Percentiles rank a stretch among this genome's conserved stretches.
These are phyloP conservation scores for Capsicum chinense DNA, from an alignment of 257 asterid species.

Conservation along the genomic window DNA sequence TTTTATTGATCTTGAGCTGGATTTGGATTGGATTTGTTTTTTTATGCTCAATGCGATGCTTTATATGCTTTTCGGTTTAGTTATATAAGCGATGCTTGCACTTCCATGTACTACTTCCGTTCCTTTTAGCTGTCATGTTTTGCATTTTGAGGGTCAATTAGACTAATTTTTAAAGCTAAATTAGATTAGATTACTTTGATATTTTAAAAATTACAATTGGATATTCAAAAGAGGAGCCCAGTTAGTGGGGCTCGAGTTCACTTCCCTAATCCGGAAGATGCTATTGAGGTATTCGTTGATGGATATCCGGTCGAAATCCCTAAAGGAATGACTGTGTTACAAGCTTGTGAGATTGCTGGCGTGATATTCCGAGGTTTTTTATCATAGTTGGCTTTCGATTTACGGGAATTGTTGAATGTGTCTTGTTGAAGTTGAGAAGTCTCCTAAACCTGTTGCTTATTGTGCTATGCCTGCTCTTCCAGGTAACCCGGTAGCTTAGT, in stretches of 20 bases:
- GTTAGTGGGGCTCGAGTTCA: constrained; percentile 80
- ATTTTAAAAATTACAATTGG: too few species aligned
- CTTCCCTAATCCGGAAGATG: constrained; percentile 85
- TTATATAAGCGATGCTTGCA: too few species aligned
- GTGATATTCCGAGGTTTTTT: constrained; percentile 91
- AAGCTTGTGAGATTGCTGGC: constrained; percentile 91
- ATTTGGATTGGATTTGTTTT: too few species aligned
- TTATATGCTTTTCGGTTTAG: too few species aligned
- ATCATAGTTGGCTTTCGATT: constrained; percentile 80
- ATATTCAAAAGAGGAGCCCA: constrained; percentile 35
- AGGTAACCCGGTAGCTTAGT: neutral
- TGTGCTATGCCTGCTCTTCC: constrained; percentile 99
- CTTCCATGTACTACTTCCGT: too few species aligned
- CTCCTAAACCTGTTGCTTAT: constrained; percentile 95
- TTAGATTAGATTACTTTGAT: too few species aligned
- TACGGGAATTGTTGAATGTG: constrained; percentile 98
- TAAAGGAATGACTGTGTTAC: constrained; percentile 92
- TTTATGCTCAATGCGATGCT: too few species aligned
- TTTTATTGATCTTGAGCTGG: too few species aligned
- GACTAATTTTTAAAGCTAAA: too few species aligned
- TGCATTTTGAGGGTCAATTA: too few species aligned
- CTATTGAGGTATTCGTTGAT: constrained; percentile 87
- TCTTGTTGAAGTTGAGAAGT: constrained; percentile 94
- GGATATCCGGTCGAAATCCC: constrained; percentile 90
- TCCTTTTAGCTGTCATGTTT: too few species aligned